Percentiles rank a stretch among this genome's conserved stretches.
phyloP scores from a whole-genome alignment of 2,329 filamentous ascomycete genomes.

The Coniochaeta sp. region DNA sequence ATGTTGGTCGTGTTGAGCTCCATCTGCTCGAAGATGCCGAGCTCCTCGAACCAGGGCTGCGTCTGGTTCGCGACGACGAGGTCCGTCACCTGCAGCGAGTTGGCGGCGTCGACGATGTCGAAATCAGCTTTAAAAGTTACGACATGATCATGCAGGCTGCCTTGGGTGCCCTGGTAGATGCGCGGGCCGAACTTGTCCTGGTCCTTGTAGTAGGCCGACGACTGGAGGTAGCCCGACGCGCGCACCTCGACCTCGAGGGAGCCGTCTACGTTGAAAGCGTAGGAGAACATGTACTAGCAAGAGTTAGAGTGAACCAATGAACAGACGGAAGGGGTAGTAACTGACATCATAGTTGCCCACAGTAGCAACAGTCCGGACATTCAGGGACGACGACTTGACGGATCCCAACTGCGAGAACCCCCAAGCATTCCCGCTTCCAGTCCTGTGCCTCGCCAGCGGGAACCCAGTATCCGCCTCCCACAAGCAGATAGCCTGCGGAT shows the following conservation, averaged over 20 bases:
- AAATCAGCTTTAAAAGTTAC: slow-evolving; percentile 33
- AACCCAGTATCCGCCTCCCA: slow-evolving; percentile 29
- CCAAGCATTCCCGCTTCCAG: slow-evolving; percentile 14
- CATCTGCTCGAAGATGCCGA: slow-evolving; percentile 27
- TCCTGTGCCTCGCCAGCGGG: slow-evolving; percentile 27
- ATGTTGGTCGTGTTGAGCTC: slow-evolving; percentile 16
- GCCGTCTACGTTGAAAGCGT: slow-evolving; percentile 26
- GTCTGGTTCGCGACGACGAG: slow-evolving; percentile 22
- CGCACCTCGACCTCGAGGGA: slow-evolving; percentile 29
- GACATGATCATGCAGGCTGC: slow-evolving; percentile 30
- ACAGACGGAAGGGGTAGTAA: too few species aligned
- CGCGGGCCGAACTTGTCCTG: slow-evolving; percentile 26
- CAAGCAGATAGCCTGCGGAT: slow-evolving; percentile 28
- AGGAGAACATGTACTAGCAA: slow-evolving; percentile 29
- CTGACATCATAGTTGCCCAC: slow-evolving; percentile 38
- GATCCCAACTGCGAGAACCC: slow-evolving; percentile 23
- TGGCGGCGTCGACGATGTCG: slow-evolving; percentile 26
- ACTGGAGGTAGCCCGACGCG: slow-evolving; percentile 30
- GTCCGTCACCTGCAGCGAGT: slow-evolving; percentile 26
- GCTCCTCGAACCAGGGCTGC: slow-evolving; percentile 29
- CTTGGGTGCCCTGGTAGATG: slow-evolving; percentile 24
- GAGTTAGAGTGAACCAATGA: too few species aligned
- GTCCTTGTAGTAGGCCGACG: slow-evolving; percentile 24
- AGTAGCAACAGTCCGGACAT: slow-evolving; percentile 29
- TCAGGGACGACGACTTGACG: slow-evolving; percentile 26